Base-by-base conservation (phyloP, 108 stramenopile species). In the Cyclostephanos invisitatus region DNA sequence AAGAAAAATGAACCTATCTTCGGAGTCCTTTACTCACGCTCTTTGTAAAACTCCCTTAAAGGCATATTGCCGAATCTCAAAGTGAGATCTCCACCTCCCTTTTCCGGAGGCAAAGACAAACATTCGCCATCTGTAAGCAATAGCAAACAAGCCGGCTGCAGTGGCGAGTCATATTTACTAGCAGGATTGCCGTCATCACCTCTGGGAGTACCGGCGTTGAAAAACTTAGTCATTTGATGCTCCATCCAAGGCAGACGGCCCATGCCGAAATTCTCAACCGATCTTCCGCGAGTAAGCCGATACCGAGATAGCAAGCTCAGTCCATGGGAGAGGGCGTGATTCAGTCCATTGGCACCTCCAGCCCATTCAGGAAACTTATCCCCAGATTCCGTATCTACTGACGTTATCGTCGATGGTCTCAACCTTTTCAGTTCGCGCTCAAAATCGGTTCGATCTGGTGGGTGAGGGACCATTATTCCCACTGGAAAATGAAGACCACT, bases 61-160 rank as follows among this genome's bases (percentile, higher is more conserved):
- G 89, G 87, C 74, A 85, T 75, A 22, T 83, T 84, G 24, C 87
- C 89, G 61, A 83, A 85, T 58, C 87, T 86, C 11, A 92, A 68
- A 58, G 88, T 82, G n/a, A 90, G 71, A 11, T 78, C 53, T 20
- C 92, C 89, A 46, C 89, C 92, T 48, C 92, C 89, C 49, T 86
- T 75, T 21, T 67, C 69, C 18, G 88, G 82, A 25, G 85, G 76
- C 7, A 77, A 55, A 40, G 80, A 73, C 40, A 93, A 72, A 62
- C 92, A 93, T 46, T 79, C 89, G 6, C 92, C 92, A 75, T 93
- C 92, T 5, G 89, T 93, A 20, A 93, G 67, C 37, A 93, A 58
- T 28, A 93, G 65, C 70, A 93, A 72, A 78, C 92, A 93, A 0
- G 89, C 92, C 11, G 91, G 89, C 68, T 90, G 89, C 18, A 92